These are phyloP conservation scores for Dryadomyces sulphureus DNA, from an alignment of 2,329 filamentous ascomycete genomes.

Conservation along the genomic window DNA sequence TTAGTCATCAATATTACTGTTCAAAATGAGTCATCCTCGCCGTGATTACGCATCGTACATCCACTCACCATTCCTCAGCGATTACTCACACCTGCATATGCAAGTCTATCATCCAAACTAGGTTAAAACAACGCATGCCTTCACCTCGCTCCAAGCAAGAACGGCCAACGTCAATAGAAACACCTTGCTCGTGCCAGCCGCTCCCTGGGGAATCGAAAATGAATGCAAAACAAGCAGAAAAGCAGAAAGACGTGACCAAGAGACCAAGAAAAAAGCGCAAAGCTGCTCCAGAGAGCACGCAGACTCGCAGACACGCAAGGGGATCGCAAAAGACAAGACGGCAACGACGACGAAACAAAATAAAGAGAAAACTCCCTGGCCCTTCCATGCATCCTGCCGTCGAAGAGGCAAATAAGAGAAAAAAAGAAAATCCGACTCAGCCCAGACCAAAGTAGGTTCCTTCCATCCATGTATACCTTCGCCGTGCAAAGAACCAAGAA, in stretches of 20 bases:
- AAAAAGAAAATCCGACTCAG: not conserved
- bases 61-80: too few relatives aligned
- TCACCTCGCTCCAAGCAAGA: not conserved
- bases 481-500: not conserved
- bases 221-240: not conserved
- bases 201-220: not conserved
- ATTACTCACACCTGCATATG: too few relatives aligned
- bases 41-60: too few relatives aligned
- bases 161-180: not conserved
- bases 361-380: not conserved
- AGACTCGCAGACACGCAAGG: too few relatives aligned
- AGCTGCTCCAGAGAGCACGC: too few relatives aligned
- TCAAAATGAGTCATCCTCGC: too few relatives aligned
- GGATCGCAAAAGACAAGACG: not conserved
- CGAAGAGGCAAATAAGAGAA: not conserved
- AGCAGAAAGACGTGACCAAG: not conserved
- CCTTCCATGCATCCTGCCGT: not conserved
- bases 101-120: too few relatives aligned
- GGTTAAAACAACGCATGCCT: not conserved
- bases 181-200: slow-evolving; percentile 1
- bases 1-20: not conserved
- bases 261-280: not conserved
- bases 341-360: not conserved
- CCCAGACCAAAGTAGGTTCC: not conserved
- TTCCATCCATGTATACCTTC: not conserved